These are phyloP conservation scores for Lophiostoma macrostomum DNA, from an alignment of 495 filamentous ascomycete species.

Conservation along the genomic window DNA sequence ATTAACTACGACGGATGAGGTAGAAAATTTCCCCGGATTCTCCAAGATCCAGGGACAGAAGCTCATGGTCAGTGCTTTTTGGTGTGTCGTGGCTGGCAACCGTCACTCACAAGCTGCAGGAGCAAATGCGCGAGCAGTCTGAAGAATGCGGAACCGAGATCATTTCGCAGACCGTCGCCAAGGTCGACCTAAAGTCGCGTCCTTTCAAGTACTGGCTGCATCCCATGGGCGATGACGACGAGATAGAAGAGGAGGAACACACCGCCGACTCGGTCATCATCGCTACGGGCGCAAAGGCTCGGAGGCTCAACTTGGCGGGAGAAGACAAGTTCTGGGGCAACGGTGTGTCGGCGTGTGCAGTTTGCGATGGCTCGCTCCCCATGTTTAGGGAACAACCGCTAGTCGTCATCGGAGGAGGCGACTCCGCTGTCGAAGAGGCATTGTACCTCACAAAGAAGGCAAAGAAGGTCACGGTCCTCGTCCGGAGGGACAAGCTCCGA, in stretches of 20 bases:
- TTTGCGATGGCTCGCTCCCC: slow-evolving; percentile 95
- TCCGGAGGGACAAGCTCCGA: slow-evolving; percentile 78
- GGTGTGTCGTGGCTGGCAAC: not conserved
- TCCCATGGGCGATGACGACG: slow-evolving; percentile 61
- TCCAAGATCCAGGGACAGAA: slow-evolving; percentile 77
- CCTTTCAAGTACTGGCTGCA: slow-evolving; percentile 92
- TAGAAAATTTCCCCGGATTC: slow-evolving; percentile 98
- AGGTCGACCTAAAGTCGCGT: slow-evolving; percentile 76
- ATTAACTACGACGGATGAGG: slow-evolving; percentile 94
- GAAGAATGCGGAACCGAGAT: slow-evolving; percentile 88
- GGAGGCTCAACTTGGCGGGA: slow-evolving; percentile 75
- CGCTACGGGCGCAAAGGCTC: slow-evolving; percentile 89
- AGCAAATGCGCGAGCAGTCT: slow-evolving; percentile 88
- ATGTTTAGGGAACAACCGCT: slow-evolving; percentile 96
- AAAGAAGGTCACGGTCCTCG: slow-evolving; percentile 86
- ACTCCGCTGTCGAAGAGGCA: slow-evolving; percentile 95
- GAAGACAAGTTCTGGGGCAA: slow-evolving; percentile 96
- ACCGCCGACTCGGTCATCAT: slow-evolving; percentile 92
- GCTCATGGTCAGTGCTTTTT: slow-evolving; percentile 63
- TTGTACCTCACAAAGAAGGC: slow-evolving; percentile 98
- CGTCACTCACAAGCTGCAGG: slow-evolving; percentile 45
- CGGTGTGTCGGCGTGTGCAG: slow-evolving; percentile 92
- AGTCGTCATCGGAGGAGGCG: slow-evolving; percentile 93
- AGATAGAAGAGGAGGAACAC: slow-evolving; percentile 55
- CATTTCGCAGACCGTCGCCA: slow-evolving; percentile 84